These are phyloP conservation scores for Saururus chinensis DNA, from an alignment of 164 flowering plant species.

Conservation along the genomic window DNA sequence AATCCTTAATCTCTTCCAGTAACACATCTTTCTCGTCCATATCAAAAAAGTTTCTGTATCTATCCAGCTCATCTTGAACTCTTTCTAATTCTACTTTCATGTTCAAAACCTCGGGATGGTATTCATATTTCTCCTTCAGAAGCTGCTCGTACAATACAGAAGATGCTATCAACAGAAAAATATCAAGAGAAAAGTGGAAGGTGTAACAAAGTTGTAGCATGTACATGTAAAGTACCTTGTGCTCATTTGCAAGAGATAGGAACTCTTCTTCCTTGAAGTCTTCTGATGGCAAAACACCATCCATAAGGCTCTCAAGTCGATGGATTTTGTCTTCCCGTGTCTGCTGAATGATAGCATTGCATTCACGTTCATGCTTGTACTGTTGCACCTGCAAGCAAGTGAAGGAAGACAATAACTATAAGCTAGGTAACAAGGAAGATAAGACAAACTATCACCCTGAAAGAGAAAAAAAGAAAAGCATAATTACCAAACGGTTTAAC, in stretches of 20 bases:
- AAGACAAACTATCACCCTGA: background rate
- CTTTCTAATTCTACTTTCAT: slow-evolving; percentile 64
- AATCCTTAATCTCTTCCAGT: slow-evolving; percentile 83
- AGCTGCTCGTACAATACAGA: slow-evolving; percentile 35
- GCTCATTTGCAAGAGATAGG: slow-evolving; percentile 54
- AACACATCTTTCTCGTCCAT: slow-evolving; percentile 79
- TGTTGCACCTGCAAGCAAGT: slow-evolving; percentile 62
- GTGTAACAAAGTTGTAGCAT: background rate
- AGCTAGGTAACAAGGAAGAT: background rate
- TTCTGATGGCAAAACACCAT: slow-evolving; percentile 77
- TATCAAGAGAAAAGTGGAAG: background rate
- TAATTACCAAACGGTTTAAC: slow-evolving; percentile 75
- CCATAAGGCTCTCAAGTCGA: slow-evolving; percentile 93
- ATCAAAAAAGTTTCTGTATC: slow-evolving; percentile 52
- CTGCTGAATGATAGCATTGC: slow-evolving; percentile 75
- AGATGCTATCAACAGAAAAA: background rate
- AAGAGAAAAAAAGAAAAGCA: slow-evolving; percentile 6
- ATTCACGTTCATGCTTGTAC: slow-evolving; percentile 95
- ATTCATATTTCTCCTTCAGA: slow-evolving; percentile 72
- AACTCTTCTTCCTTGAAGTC: slow-evolving; percentile 88
- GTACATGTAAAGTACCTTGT: slow-evolving; percentile 37
- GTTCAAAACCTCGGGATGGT: slow-evolving; percentile 73
- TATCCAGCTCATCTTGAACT: slow-evolving; percentile 75
- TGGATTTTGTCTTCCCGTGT: slow-evolving; percentile 85
- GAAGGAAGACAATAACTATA: background rate